Evolutionary conservation across 176 grass and related monocot species (phyloP).

Genomic region (Oropetium thomaeum): DNA sequence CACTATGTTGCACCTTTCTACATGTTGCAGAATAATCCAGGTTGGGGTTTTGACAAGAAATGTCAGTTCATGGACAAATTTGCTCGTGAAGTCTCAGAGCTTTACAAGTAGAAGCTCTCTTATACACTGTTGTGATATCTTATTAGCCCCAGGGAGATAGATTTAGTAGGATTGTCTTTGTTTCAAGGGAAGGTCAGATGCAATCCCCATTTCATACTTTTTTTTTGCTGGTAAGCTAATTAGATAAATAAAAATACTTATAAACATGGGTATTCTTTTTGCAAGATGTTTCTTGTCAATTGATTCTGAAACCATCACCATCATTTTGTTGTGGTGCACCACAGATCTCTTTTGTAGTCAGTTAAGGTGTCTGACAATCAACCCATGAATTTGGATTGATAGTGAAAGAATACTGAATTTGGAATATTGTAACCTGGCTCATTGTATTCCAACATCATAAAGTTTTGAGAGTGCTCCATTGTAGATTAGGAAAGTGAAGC

Average conservation of each 20-base stretch:
- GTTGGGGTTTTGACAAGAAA: conserved; percentile 78
- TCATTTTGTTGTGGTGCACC: background rate
- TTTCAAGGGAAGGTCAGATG: conserved; percentile 1
- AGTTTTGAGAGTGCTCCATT: background rate
- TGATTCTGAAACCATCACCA: background rate
- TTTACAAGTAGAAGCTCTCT: conserved; percentile 52
- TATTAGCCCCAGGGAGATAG: conserved; percentile 27
- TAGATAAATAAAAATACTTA: conserved; percentile 49
- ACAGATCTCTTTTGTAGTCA: background rate
- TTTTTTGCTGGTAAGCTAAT: conserved; percentile 21
- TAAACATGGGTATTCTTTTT: conserved; percentile 18
- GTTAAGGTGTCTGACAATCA: background rate
- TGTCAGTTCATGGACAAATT: conserved; percentile 94
- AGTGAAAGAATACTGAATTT: background rate
- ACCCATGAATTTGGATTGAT: background rate
- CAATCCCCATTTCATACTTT: conserved; percentile 1
- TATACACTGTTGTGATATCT: conserved; percentile 37
- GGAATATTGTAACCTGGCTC: background rate
- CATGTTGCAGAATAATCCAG: conserved; percentile 76
- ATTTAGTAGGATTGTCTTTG: conserved; percentile 9
- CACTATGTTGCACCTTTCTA: conserved; percentile 5
- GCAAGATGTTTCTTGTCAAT: background rate
- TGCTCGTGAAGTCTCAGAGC: conserved; percentile 64
- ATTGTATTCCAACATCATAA: background rate
- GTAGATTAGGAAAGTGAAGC: background rate